Evolutionary conservation across 139 green algal genomes (phyloP), one percentile per base, ranked within the genome.

Genomic region (Coelastrella sp.): DNA sequence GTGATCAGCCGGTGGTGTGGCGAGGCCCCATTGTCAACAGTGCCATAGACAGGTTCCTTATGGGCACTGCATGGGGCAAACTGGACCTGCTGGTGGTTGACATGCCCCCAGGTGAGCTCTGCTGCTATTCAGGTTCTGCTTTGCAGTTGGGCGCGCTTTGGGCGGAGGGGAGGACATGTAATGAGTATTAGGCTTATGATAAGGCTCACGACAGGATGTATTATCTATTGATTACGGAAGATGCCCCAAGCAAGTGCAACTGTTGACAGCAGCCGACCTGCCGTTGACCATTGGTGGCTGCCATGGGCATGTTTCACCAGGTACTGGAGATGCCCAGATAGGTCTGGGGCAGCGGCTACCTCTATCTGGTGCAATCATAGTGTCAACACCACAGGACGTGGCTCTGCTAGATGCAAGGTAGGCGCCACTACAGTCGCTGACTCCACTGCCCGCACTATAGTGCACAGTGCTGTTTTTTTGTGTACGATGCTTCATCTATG

Each of bases 1-100:
- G 95, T 10, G 95, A 96, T 22, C 83, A 88, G 59, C 95, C 98
- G 4, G 96, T 96, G 0, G 95, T 98, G 75, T 99, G 97, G 97
- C 85, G 98, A 4, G 98, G 98, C 0, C 98, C 97, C 11, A 99
- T 99, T 95, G 96, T 98, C 13, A 98, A 97, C 95, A 96, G 90
- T 11, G 97, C 98, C 0, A 94, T 99, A 68, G 96, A 98, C 65
- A 96, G 96, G 68, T 96, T 99, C 75, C 92, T 98, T 54, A 89
- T 91, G 20, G 96, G 96, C 14, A 97, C 96, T 7, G 91, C 87
- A 4, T 99, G 98, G 98, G 95, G 93, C 7, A 60, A 80, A 32
- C 92, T 99, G 59, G 96, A 99, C 80, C 94, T 99, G 11, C 88
- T 99, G 78, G 88, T 99, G 19, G 94, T 99, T 16, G 98, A 99